Base-by-base conservation (phyloP, 1,139 yeast species). In the Nadsonia commutata region DNA sequence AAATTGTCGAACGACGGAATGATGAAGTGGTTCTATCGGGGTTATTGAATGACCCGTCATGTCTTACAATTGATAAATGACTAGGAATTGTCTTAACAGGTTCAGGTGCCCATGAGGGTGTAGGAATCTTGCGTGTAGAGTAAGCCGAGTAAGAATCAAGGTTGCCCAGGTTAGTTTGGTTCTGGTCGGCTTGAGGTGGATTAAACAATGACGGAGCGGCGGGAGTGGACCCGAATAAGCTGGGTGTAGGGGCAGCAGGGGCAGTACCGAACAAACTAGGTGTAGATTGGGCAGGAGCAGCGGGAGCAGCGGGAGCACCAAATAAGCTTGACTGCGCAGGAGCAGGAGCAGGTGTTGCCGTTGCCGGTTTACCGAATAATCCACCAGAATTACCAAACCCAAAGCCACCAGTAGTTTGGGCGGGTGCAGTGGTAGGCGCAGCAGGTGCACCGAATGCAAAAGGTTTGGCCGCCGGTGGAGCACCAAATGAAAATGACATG, bases 31-130 rank as follows among this genome's bases (percentile, higher is more conserved):
- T 27, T 2, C 49, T 46, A 11, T 50, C 49, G 2, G 50, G 49
- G 3, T 51, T 43, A 36, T 43, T 43, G 19, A 51, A 54, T 5
- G 52, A 48, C 40, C 49, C 49, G 38, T 52, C 51, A 36, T 47
- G 49, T 21, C 52, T 46, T 43, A 50, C 44, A 39, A 43, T 45
- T 17, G 52, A 39, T 22, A 55, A 42, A 39, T 55, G 57, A 2
- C 52, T 50, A 1, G 56, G 56, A 20, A 55, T 51, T 18, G 41
- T 43, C 7, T 49, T 40, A 17, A 56, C 47, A 18, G 47, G 48
- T 13, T 45, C 40, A 17, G 42, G 40, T 16, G 49, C 51, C 56
- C 56, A 53, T 3, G 51, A 42, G 2, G 56, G 56, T 8, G 55
- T 43, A 8, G 43, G 40, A 6, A 46, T 44, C 36, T 27, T 23